These are phyloP conservation scores for Rhynchospora breviuscula DNA, from an alignment of 176 grass and related monocot species.

Conservation along the genomic window DNA sequence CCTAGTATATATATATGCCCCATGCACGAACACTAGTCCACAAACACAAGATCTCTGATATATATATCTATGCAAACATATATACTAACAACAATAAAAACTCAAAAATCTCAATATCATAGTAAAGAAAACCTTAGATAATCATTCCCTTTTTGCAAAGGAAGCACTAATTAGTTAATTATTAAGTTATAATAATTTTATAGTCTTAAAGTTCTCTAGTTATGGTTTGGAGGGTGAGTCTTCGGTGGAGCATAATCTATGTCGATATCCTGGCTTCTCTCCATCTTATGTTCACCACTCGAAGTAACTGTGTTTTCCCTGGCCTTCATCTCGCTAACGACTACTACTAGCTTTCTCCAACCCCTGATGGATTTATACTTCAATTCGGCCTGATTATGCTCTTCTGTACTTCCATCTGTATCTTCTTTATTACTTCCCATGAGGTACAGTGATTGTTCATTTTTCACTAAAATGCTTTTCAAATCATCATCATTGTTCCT, in stretches of 20 bases:
- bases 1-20: background rate
- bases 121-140: background rate
- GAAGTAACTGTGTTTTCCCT: background rate
- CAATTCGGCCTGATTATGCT: background rate
- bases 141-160: background rate
- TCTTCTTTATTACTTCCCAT: background rate
- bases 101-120: background rate
- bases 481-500: background rate
- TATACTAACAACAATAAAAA: background rate
- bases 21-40: background rate
- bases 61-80: background rate
- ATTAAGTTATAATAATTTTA: slow-evolving; percentile 1
- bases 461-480: background rate
- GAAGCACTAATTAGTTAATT: background rate
- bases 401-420: background rate
- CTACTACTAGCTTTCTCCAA: slow-evolving; percentile 11
- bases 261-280: slow-evolving; percentile 11
- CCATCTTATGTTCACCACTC: background rate
- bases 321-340: background rate
- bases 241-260: slow-evolving; percentile 23
- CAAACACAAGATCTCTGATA: too few relatives aligned
- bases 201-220: background rate
- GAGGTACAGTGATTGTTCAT: background rate
- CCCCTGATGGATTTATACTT: slow-evolving; percentile 1
- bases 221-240: slow-evolving; percentile 14